A percentile compares a stretch with the other conserved stretches of the same genome.
Conservation (phyloP, 305 asterid genomes). For the Ruellia speciosa region DNA sequence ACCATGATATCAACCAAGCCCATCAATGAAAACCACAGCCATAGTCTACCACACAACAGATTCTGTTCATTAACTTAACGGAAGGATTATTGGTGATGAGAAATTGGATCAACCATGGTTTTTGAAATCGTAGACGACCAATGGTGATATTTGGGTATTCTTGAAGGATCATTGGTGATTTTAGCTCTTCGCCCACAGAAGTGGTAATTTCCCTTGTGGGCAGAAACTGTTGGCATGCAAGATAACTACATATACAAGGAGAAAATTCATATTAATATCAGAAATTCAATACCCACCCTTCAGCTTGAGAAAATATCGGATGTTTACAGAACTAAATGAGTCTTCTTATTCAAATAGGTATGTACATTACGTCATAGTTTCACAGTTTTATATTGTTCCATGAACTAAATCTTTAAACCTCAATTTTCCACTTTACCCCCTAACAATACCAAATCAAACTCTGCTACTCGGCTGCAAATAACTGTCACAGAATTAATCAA, state of each 20-base stretch:
- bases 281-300: not conserved
- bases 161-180: too few relatives aligned
- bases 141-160: too few relatives aligned
- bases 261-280: conserved; percentile 4
- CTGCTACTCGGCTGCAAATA: conserved; percentile 8
- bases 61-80: too few relatives aligned
- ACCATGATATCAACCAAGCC: too few relatives aligned
- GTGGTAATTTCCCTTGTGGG: too few relatives aligned
- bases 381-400: conserved; percentile 4
- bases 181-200: too few relatives aligned
- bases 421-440: not conserved
- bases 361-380: conserved; percentile 3
- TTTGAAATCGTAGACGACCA: too few relatives aligned
- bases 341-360: conserved; percentile 1
- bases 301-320: not conserved
- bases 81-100: too few relatives aligned
- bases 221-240: conserved; percentile 5
- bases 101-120: too few relatives aligned
- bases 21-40: too few relatives aligned
- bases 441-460: conserved; percentile 4
- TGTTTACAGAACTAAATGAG: conserved; percentile 1
- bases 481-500: conserved; percentile 13
- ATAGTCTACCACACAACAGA: too few relatives aligned
- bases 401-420: conserved; percentile 10
- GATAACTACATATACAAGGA: not conserved